Base-by-base conservation (phyloP, 1,139 yeast genomes). In the Candida sanyaensis region DNA sequence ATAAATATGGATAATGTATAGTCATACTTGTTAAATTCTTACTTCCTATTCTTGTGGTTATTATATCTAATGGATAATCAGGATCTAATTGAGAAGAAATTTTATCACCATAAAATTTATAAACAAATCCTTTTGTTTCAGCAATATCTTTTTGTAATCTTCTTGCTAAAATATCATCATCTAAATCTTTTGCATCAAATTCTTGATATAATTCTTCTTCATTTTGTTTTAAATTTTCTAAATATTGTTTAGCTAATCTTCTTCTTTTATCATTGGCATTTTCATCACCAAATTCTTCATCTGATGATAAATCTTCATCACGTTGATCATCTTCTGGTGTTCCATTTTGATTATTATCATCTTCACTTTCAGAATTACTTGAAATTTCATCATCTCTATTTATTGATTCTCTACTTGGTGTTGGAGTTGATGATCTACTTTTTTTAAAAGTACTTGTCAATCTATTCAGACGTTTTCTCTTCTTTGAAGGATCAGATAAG, bases 201-300 rank as follows among this genome's bases (percentile, higher is more conserved):
- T 86, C 91, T 29, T 78, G 81, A 41, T 65, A 70, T 27, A 67
- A 63, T 29, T 77, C 82, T 13, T 65, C 55, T 39, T 71, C 72
- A 53, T 83, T 88, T 3, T 70, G 67, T 61, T 86, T 83, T 59
- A 93, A 69, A 61, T 88, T 88, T 41, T 88, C 93, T 56, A 93
- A 73, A 66, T 93, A 93, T 65, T 92, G 96, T 65, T 91, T 91
- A 21, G 99, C 99, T 54, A 93, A 74, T 61, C 98, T 76, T 69
- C 98, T 82, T 68, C 99, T 82, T 66, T 90, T 92, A 61, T 93
- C 99, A 0, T 97, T 96, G 21, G 92, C 96, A 45, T 82, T 83
- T 65, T 93, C 99, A 28, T 76, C 78, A 26, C 74, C 82, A 56
- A 83, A 83, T 57, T 85, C 93, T 57, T 84, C 91, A 44, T 84